Conservation (phyloP, 2,329 filamentous ascomycete genomes). For the Alternaria ventricosa region DNA sequence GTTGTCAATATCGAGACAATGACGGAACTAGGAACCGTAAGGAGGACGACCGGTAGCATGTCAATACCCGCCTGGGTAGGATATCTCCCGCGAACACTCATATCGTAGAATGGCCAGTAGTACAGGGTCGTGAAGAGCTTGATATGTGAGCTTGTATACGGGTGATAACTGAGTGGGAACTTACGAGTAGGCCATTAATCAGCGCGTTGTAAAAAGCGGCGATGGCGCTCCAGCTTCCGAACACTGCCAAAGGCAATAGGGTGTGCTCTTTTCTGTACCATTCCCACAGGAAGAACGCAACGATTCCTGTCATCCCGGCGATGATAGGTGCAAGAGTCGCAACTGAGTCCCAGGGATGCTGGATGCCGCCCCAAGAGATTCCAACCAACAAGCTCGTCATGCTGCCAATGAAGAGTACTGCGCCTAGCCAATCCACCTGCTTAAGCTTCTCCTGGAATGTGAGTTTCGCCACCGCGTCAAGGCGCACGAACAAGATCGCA, state of each 20-base stretch:
- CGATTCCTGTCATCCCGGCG: slow-evolving; percentile 40
- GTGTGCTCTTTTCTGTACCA: slow-evolving; percentile 40
- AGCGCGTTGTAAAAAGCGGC: slow-evolving; percentile 52
- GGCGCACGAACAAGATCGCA: slow-evolving; percentile 28
- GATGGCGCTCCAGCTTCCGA: slow-evolving; percentile 44
- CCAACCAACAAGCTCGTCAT: slow-evolving; percentile 51
- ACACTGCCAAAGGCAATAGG: slow-evolving; percentile 49
- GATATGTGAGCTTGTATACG: neutral
- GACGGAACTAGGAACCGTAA: slow-evolving; percentile 32
- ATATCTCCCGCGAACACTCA: slow-evolving; percentile 44
- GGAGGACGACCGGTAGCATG: slow-evolving; percentile 45
- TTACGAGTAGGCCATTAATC: slow-evolving; percentile 53
- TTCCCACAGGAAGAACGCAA: slow-evolving; percentile 48
- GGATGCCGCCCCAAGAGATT: slow-evolving; percentile 52
- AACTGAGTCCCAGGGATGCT: slow-evolving; percentile 49
- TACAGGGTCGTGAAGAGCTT: slow-evolving; percentile 54
- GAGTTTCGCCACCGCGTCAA: slow-evolving; percentile 25
- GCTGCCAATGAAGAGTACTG: slow-evolving; percentile 48
- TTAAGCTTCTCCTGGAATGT: slow-evolving; percentile 32
- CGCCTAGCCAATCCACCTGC: slow-evolving; percentile 53
- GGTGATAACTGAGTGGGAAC: slow-evolving; percentile 11
- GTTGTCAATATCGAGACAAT: slow-evolving; percentile 33
- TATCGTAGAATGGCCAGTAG: slow-evolving; percentile 52
- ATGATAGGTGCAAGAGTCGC: slow-evolving; percentile 51
- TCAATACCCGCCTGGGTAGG: slow-evolving; percentile 47